Evolutionary conservation across 2,329 filamentous ascomycete species (phyloP).

Genomic region (Botryotinia calthae): DNA sequence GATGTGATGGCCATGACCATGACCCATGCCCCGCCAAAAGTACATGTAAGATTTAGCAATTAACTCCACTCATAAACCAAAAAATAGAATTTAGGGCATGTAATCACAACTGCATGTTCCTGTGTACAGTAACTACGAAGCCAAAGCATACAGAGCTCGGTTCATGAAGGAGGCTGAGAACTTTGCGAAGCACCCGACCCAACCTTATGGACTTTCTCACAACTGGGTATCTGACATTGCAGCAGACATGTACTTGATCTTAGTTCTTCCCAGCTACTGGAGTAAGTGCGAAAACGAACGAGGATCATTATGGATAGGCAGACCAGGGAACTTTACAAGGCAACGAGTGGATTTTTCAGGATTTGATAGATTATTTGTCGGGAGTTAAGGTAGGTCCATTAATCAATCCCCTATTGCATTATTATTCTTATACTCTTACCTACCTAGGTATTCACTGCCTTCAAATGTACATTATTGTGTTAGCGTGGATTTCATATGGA

Average conservation of each 20-base stretch:
- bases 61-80: neutral
- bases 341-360: constrained; percentile 16
- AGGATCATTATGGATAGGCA: neutral
- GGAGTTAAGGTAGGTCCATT: neutral
- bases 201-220: neutral
- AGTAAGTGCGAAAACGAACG: neutral
- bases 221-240: constrained; percentile 4
- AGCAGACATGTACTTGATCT: neutral
- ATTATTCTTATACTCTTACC: constrained; percentile 2
- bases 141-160: neutral
- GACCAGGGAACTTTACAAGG: neutral
- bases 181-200: neutral
- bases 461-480: neutral
- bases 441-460: neutral
- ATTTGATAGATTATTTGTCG: neutral
- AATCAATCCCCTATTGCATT: neutral
- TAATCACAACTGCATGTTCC: neutral
- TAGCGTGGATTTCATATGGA: constrained; percentile 6
- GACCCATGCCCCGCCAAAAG: constrained; percentile 1
- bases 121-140: neutral
- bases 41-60: constrained; percentile 1
- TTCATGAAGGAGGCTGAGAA: constrained; percentile 5
- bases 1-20: constrained; percentile 5
- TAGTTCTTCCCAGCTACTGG: neutral
- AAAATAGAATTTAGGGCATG: constrained; percentile 3